Percentiles rank a stretch among this genome's conserved stretches.
These are phyloP conservation scores for Nannochloropsis gaditana DNA, from an alignment of 108 stramenopile species.

Conservation along the genomic window DNA sequence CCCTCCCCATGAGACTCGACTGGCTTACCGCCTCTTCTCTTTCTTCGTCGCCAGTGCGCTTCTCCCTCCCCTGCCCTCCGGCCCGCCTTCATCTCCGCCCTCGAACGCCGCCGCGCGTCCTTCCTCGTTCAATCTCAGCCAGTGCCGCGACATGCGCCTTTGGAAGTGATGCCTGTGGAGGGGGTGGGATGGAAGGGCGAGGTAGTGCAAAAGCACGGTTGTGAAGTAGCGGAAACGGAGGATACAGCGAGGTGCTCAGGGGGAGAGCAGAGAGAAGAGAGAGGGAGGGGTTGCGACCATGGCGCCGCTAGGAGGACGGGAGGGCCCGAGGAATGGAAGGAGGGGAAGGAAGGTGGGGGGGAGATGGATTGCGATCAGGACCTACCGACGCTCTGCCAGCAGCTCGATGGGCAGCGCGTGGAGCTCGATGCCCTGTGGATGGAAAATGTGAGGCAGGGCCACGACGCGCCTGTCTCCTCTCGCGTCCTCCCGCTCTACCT, in stretches of 20 bases:
- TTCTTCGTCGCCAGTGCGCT: background rate
- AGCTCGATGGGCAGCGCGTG: conserved; percentile 16
- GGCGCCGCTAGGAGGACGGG: background rate
- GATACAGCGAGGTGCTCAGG: too few species aligned
- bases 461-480: too few species aligned
- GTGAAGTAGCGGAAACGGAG: too few species aligned
- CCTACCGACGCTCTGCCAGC: background rate
- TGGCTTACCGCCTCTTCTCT: background rate
- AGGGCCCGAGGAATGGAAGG: background rate
- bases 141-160: background rate
- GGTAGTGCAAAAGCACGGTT: too few species aligned
- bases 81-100: background rate
- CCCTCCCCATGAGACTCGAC: background rate
- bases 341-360: background rate
- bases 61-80: background rate
- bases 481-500: background rate
- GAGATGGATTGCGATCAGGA: background rate
- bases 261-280: too few species aligned
- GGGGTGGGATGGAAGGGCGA: too few species aligned
- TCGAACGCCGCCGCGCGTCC: background rate
- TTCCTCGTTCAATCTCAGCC: background rate
- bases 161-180: conserved; percentile 1
- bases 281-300: too few species aligned
- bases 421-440: background rate
- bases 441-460: background rate